Percentiles rank a stretch among this genome's conserved stretches.
Evolutionary conservation across 73 alveolate species (phyloP).

Genomic region (Paramecium octaurelia): DNA sequence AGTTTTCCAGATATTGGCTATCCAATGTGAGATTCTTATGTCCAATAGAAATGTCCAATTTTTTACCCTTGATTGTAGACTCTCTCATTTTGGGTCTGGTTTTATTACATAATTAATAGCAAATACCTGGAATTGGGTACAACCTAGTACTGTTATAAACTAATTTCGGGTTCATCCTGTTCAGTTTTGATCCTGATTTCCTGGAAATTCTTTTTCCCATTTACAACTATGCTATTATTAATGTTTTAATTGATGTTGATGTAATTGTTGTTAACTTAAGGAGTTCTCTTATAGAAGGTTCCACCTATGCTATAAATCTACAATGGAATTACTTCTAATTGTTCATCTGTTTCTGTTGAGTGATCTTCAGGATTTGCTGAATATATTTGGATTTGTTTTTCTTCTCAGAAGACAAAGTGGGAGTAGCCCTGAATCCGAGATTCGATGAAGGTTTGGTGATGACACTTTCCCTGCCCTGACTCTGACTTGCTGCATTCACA

Average conservation of each 20-base stretch:
- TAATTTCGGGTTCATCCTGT: conserved; percentile 23
- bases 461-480: conserved; percentile 9
- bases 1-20: background rate
- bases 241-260: conserved; percentile 1
- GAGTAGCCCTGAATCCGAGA: background rate
- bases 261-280: conserved; percentile 34
- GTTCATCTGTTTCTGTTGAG: background rate
- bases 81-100: conserved; percentile 28
- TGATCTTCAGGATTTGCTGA: conserved; percentile 4
- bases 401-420: background rate
- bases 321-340: background rate
- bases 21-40: conserved; percentile 28
- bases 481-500: background rate
- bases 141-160: background rate
- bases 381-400: background rate
- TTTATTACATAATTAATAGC: background rate
- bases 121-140: conserved; percentile 21
- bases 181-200: conserved; percentile 17
- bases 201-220: background rate
- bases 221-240: conserved; percentile 11
- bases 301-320: background rate
- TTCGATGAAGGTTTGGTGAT: conserved; percentile 15
- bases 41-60: background rate
- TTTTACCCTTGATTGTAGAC: background rate
- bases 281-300: background rate